Evolutionary conservation across 805 yeast species (phyloP).

Genomic region (Saccharomycopsis sp.): DNA sequence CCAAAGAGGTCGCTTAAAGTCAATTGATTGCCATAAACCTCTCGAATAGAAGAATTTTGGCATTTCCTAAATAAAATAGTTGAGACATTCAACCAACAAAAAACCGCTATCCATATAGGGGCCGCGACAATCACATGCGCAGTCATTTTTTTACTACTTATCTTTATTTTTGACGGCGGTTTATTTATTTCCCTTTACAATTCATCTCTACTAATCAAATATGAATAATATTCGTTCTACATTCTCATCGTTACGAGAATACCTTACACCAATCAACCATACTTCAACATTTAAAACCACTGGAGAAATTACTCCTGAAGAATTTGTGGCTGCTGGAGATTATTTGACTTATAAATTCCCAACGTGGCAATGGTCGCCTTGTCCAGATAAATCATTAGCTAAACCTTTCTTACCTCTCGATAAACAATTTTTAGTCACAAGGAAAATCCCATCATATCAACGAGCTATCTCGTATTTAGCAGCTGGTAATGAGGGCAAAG

Average conservation of each 20-base stretch:
- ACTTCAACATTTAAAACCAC: constrained; percentile 78
- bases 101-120: too few relatives aligned
- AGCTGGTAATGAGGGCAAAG: constrained; percentile 33
- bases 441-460: constrained; percentile 79
- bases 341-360: constrained; percentile 88
- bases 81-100: too few relatives aligned
- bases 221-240: constrained; percentile 54
- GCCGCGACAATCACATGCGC: too few relatives aligned
- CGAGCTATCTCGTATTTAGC: constrained; percentile 50
- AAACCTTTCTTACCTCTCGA: constrained; percentile 76
- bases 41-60: too few relatives aligned
- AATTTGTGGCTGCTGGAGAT: constrained; percentile 91
- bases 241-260: constrained; percentile 80
- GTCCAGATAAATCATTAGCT: constrained; percentile 40
- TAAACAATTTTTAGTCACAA: constrained; percentile 81
- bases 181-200: too few relatives aligned
- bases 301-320: constrained; percentile 94
- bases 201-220: too few relatives aligned
- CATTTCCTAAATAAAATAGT: too few relatives aligned
- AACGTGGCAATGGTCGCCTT: constrained; percentile 88
- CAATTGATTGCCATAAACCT: too few relatives aligned
- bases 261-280: constrained; percentile 84
- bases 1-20: too few relatives aligned
- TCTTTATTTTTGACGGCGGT: too few relatives aligned
- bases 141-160: too few relatives aligned